Evolutionary conservation across 1,284 basidiomycete species (phyloP).

Genomic region (Naganishia liquefaciens): DNA sequence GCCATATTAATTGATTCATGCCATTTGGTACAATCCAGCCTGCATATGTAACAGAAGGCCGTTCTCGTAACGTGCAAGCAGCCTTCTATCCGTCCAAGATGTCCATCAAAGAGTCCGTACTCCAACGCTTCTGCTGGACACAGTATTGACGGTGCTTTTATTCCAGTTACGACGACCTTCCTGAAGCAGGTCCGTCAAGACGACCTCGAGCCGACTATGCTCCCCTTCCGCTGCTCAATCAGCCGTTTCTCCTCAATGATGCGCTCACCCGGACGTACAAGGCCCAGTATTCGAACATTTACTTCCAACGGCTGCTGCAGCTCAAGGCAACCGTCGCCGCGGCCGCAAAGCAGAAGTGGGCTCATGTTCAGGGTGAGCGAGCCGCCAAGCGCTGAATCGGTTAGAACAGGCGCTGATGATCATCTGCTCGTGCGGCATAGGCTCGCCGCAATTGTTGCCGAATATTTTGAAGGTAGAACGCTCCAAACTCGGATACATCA

Average conservation of each 20-base stretch:
- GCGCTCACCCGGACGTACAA: constrained; percentile 55
- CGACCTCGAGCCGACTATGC: constrained; percentile 28
- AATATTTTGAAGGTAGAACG: constrained; percentile 87
- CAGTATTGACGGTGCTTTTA: neutral
- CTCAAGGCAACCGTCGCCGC: constrained; percentile 67
- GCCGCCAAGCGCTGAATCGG: too few relatives aligned
- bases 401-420: neutral
- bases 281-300: constrained; percentile 91
- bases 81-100: neutral
- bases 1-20: neutral
- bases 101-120: constrained; percentile 21
- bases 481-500: constrained; percentile 80
- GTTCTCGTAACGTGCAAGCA: neutral
- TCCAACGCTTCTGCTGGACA: neutral
- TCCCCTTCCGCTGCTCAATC: constrained; percentile 46
- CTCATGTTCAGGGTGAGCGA: constrained; percentile 61
- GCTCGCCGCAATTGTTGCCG: constrained; percentile 71
- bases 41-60: neutral
- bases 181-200: constrained; percentile 17
- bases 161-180: constrained; percentile 2
- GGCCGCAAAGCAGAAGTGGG: constrained; percentile 69
- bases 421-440: constrained; percentile 51
- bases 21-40: neutral
- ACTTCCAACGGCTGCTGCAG: constrained; percentile 73
- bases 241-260: constrained; percentile 51